phyloP scores from a whole-genome alignment of 805 yeast species.

The Zygoascus bituminiphila region DNA sequence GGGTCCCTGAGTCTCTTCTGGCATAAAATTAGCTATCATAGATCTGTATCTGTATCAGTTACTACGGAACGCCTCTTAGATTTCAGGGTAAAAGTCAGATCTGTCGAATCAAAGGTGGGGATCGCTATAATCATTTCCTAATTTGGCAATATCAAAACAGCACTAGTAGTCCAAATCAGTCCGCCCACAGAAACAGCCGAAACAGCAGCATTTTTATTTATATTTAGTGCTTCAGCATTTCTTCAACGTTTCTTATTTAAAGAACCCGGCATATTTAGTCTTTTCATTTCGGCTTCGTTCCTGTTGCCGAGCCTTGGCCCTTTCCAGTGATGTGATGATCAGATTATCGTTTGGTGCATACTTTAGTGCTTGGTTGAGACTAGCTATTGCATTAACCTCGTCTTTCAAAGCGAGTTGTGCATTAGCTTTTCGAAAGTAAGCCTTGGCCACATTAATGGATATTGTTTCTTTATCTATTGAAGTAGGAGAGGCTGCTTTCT shows the following conservation, averaged over 20 bases:
- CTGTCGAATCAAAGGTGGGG: neutral
- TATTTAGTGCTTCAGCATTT: neutral
- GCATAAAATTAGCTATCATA: too few relatives aligned
- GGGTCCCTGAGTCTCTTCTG: neutral
- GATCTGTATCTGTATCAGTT: too few relatives aligned
- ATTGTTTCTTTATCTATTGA: neutral
- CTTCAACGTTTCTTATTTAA: slow-evolving; percentile 17
- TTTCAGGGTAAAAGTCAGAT: neutral
- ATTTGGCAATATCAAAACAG: neutral
- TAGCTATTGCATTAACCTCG: slow-evolving; percentile 59
- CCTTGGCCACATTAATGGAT: slow-evolving; percentile 50
- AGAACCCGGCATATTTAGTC: slow-evolving; percentile 35
- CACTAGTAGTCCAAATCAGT: neutral
- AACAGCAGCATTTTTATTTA: too few relatives aligned
- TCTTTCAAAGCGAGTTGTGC: slow-evolving; percentile 59
- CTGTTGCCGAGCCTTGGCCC: slow-evolving; percentile 45
- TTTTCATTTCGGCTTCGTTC: slow-evolving; percentile 40
- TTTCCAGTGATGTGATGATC: slow-evolving; percentile 53
- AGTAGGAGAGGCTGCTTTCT: neutral
- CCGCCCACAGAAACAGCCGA: neutral
- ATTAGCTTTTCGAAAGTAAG: slow-evolving; percentile 75
- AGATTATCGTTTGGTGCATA: slow-evolving; percentile 66
- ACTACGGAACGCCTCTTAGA: too few relatives aligned
- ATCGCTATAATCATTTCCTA: neutral
- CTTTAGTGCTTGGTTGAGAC: slow-evolving; percentile 56